phyloP scores from a whole-genome alignment of 306 rosid species.

The Vigna nakashimae region DNA sequence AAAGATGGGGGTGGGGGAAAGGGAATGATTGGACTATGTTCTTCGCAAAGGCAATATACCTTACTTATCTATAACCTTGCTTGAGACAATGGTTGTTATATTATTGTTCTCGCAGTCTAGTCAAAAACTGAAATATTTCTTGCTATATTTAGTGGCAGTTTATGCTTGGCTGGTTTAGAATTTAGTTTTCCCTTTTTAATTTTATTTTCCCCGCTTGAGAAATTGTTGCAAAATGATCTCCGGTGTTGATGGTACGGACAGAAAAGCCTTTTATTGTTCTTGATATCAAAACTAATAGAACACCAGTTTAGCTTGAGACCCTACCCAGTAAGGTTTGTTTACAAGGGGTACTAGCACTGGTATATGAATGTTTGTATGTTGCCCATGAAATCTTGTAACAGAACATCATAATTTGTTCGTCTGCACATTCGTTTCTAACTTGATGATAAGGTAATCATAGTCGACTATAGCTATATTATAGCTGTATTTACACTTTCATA shows the following conservation, averaged over 20 bases:
- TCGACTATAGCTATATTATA: neutral
- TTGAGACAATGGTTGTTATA: slow-evolving; percentile 42
- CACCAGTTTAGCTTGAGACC: neutral
- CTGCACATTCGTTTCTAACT: neutral
- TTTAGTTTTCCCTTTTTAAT: neutral
- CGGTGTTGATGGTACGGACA: neutral
- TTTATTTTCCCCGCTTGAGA: neutral
- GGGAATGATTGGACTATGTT: slow-evolving; percentile 35
- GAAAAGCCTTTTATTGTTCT: neutral
- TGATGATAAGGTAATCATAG: neutral
- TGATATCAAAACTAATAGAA: neutral
- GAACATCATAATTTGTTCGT: too few relatives aligned
- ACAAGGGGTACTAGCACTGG: neutral
- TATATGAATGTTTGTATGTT: too few relatives aligned
- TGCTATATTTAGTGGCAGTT: neutral
- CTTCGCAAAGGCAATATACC: slow-evolving; percentile 42
- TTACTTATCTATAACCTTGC: slow-evolving; percentile 30
- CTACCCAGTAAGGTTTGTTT: neutral
- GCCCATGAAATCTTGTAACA: too few relatives aligned
- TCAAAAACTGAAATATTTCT: slow-evolving; percentile 35
- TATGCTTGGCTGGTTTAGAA: slow-evolving; percentile 11
- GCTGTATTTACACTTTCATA: neutral
- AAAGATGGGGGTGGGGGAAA: neutral
- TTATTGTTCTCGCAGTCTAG: slow-evolving; percentile 37
- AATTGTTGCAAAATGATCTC: neutral